Base-by-base conservation (phyloP, 1,284 basidiomycete species). In the Fomitopsis pinicola region DNA sequence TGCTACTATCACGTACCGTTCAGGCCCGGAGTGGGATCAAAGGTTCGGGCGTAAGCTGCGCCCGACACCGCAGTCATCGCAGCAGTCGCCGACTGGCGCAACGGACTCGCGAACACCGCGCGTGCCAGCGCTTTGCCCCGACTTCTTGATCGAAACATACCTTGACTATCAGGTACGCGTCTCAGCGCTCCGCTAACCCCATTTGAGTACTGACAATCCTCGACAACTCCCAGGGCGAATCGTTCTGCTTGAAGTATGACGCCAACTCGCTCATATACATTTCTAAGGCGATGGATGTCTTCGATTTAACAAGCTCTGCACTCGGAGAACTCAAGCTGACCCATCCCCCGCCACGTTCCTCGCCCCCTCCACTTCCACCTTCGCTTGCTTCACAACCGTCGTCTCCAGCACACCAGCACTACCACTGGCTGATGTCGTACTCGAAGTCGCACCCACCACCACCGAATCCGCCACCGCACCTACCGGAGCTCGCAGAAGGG, bases 221-320 rank as follows among this genome's bases (percentile, higher is more conserved):
- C 33, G 28, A 22, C 42, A 22, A 36, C 19, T 28, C 42, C 57
- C 64, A 89, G 86, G 94, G 94, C 61, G 94, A 96, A 77, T 88
- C 95, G 70, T 99, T 99, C 79, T 99, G 97, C 74, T 81, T 98
- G 62, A 99, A 98, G 74, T 99, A 99, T 76, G 97, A 99, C 73
- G 97, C 97, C 62, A 99, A 99, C 78, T 97, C 95, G 3, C 88
- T 99, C 74, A 95, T 99, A 69, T 99, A 99, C 80, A 87, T 98
- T 65, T 95, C 92, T 22, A 99, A 99, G 78, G 97, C 97, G 19
- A 99, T 99, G 97, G 97, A 99, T 75, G 82, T 99, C 1, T 99
- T 99, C 75, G 97, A 98, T 77, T 91, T 99, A 87, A 95, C 94
- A 0, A 80, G 82, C 5, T 83, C 92, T 28, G 85, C 94, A 5